A percentile compares a stretch with the other conserved stretches of the same genome.
Evolutionary conservation across 2,329 filamentous ascomycete species (phyloP).

Genomic region (Diaporthe sp.): DNA sequence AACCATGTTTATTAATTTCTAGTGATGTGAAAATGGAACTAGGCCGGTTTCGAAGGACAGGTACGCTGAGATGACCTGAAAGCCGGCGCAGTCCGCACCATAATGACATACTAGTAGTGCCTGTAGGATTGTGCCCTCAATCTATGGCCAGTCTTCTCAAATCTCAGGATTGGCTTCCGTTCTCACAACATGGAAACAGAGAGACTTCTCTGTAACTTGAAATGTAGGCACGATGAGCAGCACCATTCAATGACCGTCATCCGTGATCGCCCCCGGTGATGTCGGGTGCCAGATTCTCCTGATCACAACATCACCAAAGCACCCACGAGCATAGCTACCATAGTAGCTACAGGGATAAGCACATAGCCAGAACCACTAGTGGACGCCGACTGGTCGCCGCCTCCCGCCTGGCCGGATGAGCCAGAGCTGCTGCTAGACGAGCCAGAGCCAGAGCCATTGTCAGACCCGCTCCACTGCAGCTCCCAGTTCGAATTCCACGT

Average conservation of each 20-base stretch:
- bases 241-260: not conserved
- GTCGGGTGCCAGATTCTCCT: not conserved
- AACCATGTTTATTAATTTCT: too few species aligned
- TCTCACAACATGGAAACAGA: not conserved
- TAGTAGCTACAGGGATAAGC: not conserved
- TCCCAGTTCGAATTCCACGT: conserved; percentile 73
- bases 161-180: not conserved
- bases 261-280: not conserved
- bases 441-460: not conserved
- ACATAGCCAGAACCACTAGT: not conserved
- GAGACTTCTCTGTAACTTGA: not conserved
- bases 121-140: not conserved
- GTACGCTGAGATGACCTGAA: not conserved
- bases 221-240: not conserved
- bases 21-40: too few species aligned
- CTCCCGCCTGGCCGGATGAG: not conserved
- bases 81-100: not conserved
- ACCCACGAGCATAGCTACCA: conserved; percentile 5
- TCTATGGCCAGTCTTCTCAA: not conserved
- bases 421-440: not conserved
- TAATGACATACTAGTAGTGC: not conserved
- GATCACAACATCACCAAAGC: conserved; percentile 18
- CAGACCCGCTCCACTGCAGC: conserved; percentile 61
- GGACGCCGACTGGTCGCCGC: not conserved
- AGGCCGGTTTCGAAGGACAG: not conserved